These are phyloP conservation scores for Kluyveromyces lactis DNA, from an alignment of 805 yeast genomes.

Conservation along the genomic window DNA sequence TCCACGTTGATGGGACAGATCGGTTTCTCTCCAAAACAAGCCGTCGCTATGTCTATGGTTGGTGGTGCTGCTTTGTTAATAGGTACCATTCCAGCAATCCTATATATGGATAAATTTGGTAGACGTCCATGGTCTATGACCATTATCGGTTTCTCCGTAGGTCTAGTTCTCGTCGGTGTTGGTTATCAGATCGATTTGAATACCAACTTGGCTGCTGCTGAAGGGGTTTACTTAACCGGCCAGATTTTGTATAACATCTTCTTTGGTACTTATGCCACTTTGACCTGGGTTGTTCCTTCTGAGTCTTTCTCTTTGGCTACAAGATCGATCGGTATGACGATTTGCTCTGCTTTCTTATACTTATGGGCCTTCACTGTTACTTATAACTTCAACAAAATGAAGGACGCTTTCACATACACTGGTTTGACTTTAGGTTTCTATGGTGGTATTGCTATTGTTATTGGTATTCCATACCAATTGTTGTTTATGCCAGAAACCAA, in stretches of 20 bases:
- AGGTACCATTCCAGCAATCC: conserved; percentile 60
- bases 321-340: conserved; percentile 59
- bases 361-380: conserved; percentile 58
- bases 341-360: conserved; percentile 46
- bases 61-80: conserved; percentile 57
- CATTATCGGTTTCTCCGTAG: conserved; percentile 50
- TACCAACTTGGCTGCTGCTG: conserved; percentile 38
- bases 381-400: conserved; percentile 53
- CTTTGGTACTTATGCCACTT: conserved; percentile 58
- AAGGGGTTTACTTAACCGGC: conserved; percentile 56
- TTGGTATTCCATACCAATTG: conserved; percentile 46
- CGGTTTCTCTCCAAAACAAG: conserved; percentile 42
- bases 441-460: conserved; percentile 50
- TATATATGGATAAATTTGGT: conserved; percentile 50
- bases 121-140: conserved; percentile 54
- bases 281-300: conserved; percentile 64
- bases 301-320: conserved; percentile 53
- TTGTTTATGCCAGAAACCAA: conserved; percentile 66
- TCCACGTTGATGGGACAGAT: conserved; percentile 47
- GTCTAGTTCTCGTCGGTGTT: conserved; percentile 50
- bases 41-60: conserved; percentile 60
- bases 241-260: conserved; percentile 55
- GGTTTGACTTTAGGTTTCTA: conserved; percentile 60
- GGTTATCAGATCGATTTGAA: conserved; percentile 39
- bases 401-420: conserved; percentile 47